These are phyloP conservation scores for Penicillium tannophilum DNA, from an alignment of 495 filamentous ascomycete genomes.

Conservation along the genomic window DNA sequence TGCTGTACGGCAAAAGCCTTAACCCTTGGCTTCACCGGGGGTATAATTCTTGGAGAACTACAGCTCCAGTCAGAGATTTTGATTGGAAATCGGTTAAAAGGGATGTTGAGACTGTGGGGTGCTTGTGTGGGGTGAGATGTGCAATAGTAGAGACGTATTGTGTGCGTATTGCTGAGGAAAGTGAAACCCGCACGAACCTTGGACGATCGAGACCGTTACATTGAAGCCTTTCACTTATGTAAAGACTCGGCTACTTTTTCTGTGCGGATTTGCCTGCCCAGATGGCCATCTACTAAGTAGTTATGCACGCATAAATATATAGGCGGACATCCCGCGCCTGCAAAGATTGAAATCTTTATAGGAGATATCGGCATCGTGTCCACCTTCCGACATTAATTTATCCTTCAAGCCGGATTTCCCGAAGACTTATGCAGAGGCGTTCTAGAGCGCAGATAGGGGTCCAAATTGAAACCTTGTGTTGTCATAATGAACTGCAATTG, in stretches of 20 bases:
- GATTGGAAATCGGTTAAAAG: slow-evolving; percentile 1
- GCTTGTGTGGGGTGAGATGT: not conserved
- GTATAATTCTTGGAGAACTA: not conserved
- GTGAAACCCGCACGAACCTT: not conserved
- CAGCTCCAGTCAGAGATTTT: not conserved
- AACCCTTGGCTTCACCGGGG: slow-evolving; percentile 9
- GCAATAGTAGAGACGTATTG: not conserved
- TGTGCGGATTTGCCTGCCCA: too few relatives aligned
- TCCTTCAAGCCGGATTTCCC: not conserved
- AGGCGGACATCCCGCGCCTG: too few relatives aligned
- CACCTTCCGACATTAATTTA: not conserved
- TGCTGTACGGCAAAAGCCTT: slow-evolving; percentile 20
- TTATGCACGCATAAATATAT: too few relatives aligned
- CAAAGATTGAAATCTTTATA: too few relatives aligned
- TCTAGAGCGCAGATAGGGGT: too few relatives aligned
- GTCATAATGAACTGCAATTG: not conserved
- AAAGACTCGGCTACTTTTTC: not conserved
- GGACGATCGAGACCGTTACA: not conserved
- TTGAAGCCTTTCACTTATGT: not conserved
- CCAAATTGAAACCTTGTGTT: too few relatives aligned
- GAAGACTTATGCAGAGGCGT: not conserved
- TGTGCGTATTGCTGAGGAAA: not conserved
- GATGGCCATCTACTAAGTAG: not conserved
- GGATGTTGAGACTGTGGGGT: not conserved
- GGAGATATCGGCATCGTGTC: not conserved